phyloP scores from a whole-genome alignment of 768 basidiomycete genomes.

The Pholiota molesta region DNA sequence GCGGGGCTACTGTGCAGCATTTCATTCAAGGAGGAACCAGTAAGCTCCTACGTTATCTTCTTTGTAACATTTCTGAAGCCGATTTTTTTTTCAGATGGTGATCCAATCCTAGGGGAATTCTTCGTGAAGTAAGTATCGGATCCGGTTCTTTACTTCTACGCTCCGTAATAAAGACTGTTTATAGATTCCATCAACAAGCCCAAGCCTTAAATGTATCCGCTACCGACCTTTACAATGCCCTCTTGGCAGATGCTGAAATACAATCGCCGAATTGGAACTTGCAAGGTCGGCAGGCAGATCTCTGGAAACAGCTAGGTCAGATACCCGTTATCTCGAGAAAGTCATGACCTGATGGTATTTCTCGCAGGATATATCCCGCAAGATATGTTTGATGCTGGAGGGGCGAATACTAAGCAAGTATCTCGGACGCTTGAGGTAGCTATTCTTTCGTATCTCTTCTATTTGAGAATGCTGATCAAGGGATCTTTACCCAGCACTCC shows the following conservation, averaged over 20 bases:
- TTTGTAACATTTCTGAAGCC: neutral
- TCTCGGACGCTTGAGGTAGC: slow-evolving; percentile 62
- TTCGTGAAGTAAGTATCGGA: slow-evolving; percentile 53
- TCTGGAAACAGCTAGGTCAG: slow-evolving; percentile 58
- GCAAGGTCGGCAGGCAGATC: slow-evolving; percentile 58
- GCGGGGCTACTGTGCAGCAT: slow-evolving; percentile 54
- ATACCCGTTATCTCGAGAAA: neutral
- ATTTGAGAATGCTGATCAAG: neutral
- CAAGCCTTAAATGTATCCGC: slow-evolving; percentile 48
- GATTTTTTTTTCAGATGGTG: slow-evolving; percentile 49
- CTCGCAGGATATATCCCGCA: slow-evolving; percentile 41
- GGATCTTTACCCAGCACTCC: slow-evolving; percentile 44
- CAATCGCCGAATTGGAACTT: slow-evolving; percentile 65
- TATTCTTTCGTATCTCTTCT: neutral
- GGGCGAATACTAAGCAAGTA: slow-evolving; percentile 63
- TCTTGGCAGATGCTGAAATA: slow-evolving; percentile 60
- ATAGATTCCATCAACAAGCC: slow-evolving; percentile 55
- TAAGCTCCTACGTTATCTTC: slow-evolving; percentile 34
- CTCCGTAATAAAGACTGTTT: neutral
- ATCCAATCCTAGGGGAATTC: slow-evolving; percentile 67
- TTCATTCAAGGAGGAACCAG: slow-evolving; percentile 66
- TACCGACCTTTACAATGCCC: slow-evolving; percentile 54
- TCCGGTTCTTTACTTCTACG: neutral
- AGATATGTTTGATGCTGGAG: slow-evolving; percentile 46
- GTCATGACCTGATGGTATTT: neutral